Conservation (phyloP, 2,329 filamentous ascomycete species). For the Penicillium occitanis region DNA sequence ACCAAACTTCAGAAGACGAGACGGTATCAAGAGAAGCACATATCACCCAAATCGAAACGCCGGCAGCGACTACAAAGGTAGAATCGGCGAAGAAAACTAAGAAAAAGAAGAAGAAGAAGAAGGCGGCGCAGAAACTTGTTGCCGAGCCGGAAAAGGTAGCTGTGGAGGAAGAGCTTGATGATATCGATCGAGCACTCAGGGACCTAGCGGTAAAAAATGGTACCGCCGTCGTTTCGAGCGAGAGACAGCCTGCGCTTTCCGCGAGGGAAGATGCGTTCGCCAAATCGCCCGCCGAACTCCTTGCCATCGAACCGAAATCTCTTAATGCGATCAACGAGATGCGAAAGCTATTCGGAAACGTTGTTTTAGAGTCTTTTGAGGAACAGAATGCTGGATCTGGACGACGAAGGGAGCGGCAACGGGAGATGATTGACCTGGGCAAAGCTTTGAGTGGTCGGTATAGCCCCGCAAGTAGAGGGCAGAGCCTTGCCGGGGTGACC, state of each 20-base stretch:
- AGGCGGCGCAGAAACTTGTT: conserved; percentile 51
- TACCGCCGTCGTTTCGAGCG: conserved; percentile 33
- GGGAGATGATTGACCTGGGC: conserved; percentile 51
- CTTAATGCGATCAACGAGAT: conserved; percentile 91
- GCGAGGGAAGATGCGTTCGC: conserved; percentile 26
- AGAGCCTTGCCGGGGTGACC: conserved; percentile 68
- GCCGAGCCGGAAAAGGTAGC: conserved; percentile 27
- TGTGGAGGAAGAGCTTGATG: conserved; percentile 51
- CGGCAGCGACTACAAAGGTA: conserved; percentile 24
- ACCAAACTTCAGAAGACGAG: conserved; percentile 12
- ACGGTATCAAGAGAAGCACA: conserved; percentile 31
- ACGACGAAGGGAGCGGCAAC: conserved; percentile 57
- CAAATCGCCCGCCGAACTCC: conserved; percentile 51
- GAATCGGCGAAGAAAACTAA: neutral
- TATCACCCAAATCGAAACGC: conserved; percentile 23
- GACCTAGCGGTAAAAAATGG: conserved; percentile 53
- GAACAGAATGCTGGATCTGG: conserved; percentile 45
- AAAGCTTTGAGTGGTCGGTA: conserved; percentile 57
- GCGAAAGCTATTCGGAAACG: conserved; percentile 69
- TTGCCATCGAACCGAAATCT: conserved; percentile 67
- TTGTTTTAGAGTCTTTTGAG: conserved; percentile 60
- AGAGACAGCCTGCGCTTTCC: conserved; percentile 28
- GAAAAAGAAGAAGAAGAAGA: conserved; percentile 51
- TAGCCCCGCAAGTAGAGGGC: conserved; percentile 56
- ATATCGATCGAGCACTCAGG: conserved; percentile 65